Base-by-base conservation (phyloP, 345 rosid genomes). In the Salix koriyanagi region DNA sequence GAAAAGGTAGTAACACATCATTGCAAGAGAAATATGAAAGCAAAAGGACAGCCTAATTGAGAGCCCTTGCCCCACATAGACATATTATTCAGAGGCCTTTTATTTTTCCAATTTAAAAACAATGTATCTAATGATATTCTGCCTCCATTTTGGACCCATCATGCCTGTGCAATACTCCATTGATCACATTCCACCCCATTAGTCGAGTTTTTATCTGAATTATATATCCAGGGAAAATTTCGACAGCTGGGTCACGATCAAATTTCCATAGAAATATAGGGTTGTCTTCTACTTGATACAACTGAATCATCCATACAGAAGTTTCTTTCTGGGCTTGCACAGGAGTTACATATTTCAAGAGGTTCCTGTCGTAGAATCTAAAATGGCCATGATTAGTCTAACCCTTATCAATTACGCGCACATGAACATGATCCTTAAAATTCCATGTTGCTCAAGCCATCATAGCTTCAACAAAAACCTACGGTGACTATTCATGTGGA, bases 111-210 rank as follows among this genome's bases (percentile, higher is more conserved):
- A 68, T 37, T 65, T 15, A 52, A 67, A 74, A 74, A 61, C 73
- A 18, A 83, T 86, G 73, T 75, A 73, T 26, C 56, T 30, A 83
- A 78, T 72, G 78, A 82, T 72, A 75, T 28, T 72, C 77, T 85
- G 88, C 89, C 88, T 79, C 84, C 82, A 82, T 75, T 84, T 86
- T 85, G 95, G 93, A 89, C 91, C 89, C 91, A 87, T 86, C 94
- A 83, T 83, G 78, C 80, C 73, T 73, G 42, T 48, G 67, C 68
- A 70, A 72, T 54, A 66, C 79, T 73, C 79, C 81, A 71, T 87
- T 5, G 37, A 36, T 86, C 88, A 64, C 81, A 82, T 78, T 79
- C 77, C 48, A 46, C 50, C 32, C 44, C 26, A 21, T 12, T 42
- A 21, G 13, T 14, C 0, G 32, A 18, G 41, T 74, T 46, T 54